Percentiles rank a stretch among this genome's conserved stretches.
These are phyloP conservation scores for Ogataea siamensis DNA, from an alignment of 805 yeast genomes.

Conservation along the genomic window DNA sequence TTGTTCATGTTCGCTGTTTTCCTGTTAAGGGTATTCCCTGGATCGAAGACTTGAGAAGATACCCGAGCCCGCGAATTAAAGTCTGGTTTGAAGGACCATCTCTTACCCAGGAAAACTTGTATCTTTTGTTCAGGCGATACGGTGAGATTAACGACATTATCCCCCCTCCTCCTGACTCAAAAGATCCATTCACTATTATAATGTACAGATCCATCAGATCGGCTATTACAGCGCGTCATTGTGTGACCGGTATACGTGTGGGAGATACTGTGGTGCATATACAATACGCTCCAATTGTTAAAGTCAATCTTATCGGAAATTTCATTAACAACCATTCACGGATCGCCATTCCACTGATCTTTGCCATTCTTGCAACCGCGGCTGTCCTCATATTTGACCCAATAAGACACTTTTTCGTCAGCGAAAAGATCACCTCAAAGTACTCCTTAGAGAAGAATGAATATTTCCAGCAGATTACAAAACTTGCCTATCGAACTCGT, in stretches of 20 bases:
- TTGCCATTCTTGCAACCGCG: slow-evolving; percentile 75
- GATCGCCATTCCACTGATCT: slow-evolving; percentile 72
- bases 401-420: slow-evolving; percentile 76
- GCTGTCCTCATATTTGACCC: slow-evolving; percentile 93
- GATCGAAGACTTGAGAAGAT: slow-evolving; percentile 88
- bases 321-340: slow-evolving; percentile 74
- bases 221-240: slow-evolving; percentile 85
- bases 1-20: slow-evolving; percentile 54
- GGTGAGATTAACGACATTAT: slow-evolving; percentile 77
- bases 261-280: slow-evolving; percentile 69
- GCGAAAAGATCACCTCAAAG: slow-evolving; percentile 64
- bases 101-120: slow-evolving; percentile 73
- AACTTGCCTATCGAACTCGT: slow-evolving; percentile 28
- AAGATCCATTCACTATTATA: slow-evolving; percentile 49
- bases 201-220: slow-evolving; percentile 56
- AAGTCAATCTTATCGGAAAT: slow-evolving; percentile 52
- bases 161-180: slow-evolving; percentile 49
- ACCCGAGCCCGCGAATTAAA: slow-evolving; percentile 61
- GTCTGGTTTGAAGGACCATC: slow-evolving; percentile 76
- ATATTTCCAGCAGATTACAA: slow-evolving; percentile 37
- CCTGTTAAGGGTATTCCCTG: slow-evolving; percentile 92
- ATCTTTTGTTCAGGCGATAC: slow-evolving; percentile 79
- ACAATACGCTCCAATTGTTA: slow-evolving; percentile 59
- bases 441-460: slow-evolving; percentile 49
- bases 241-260: slow-evolving; percentile 75